These are phyloP conservation scores for Alternaria brassicicola DNA, from an alignment of 2,329 filamentous ascomycete species.

Conservation along the genomic window DNA sequence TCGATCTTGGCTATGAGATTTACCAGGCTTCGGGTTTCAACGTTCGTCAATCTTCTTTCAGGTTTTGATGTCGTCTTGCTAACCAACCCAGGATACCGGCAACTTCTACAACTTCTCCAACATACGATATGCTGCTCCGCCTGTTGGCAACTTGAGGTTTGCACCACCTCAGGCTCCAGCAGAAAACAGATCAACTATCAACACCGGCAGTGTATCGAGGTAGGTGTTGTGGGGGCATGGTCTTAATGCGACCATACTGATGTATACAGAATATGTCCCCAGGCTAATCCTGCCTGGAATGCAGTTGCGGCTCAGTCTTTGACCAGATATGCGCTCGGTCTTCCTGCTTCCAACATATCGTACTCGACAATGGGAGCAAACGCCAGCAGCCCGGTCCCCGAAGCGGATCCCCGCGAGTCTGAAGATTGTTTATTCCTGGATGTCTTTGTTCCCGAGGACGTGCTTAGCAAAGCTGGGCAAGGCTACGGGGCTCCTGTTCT, in stretches of 20 bases:
- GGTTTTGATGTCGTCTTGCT: constrained; percentile 1
- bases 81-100: constrained; percentile 40
- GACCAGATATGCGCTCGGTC: constrained; percentile 35
- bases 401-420: constrained; percentile 37
- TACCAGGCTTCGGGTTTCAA: constrained; percentile 57
- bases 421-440: constrained; percentile 60
- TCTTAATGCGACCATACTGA: not conserved
- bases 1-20: constrained; percentile 62
- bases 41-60: constrained; percentile 33
- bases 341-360: constrained; percentile 37
- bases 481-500: constrained; percentile 52
- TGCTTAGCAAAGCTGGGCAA: constrained; percentile 45
- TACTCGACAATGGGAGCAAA: constrained; percentile 36
- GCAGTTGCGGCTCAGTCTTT: constrained; percentile 44
- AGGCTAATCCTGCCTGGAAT: constrained; percentile 53
- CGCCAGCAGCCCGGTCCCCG: constrained; percentile 27
- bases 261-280: constrained; percentile 41
- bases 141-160: constrained; percentile 59
- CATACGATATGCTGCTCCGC: constrained; percentile 62
- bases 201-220: constrained; percentile 51
- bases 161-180: constrained; percentile 54
- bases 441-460: constrained; percentile 52
- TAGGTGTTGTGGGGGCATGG: constrained; percentile 19
- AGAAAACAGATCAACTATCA: constrained; percentile 53
- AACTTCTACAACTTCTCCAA: constrained; percentile 62